Evolutionary conservation across 495 filamentous ascomycete genomes (phyloP).

Genomic region (Geopyxis carbonaria): DNA sequence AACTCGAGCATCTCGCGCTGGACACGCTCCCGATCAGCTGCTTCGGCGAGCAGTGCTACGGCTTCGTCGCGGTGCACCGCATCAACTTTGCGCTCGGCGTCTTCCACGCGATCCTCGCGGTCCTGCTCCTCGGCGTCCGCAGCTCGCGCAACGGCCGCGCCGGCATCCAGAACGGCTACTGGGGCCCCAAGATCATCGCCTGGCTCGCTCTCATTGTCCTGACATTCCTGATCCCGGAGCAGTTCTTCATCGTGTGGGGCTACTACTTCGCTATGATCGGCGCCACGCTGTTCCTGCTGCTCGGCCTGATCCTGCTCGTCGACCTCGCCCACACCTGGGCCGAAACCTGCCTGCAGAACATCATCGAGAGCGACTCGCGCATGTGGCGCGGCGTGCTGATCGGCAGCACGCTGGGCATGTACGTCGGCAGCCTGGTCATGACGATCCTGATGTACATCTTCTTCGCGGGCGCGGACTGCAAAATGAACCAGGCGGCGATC

Average conservation of each 20-base stretch:
- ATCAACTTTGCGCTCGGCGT: constrained; percentile 94
- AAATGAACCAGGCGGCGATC: constrained; percentile 78
- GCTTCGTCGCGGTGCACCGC: constrained; percentile 88
- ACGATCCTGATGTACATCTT: constrained; percentile 95
- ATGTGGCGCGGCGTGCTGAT: constrained; percentile 75
- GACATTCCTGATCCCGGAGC: constrained; percentile 88
- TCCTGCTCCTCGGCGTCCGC: constrained; percentile 70
- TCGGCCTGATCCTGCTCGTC: constrained; percentile 82
- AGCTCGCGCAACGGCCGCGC: constrained; percentile 78
- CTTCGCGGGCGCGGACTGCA: constrained; percentile 67
- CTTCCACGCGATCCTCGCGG: constrained; percentile 73
- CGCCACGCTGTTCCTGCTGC: constrained; percentile 83
- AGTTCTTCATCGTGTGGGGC: constrained; percentile 90
- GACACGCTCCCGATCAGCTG: constrained; percentile 92
- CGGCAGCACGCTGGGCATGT: constrained; percentile 88
- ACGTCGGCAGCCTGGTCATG: constrained; percentile 73
- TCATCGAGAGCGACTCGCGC: constrained; percentile 72
- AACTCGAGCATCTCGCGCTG: constrained; percentile 73
- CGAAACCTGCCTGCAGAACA: constrained; percentile 83
- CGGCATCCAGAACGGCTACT: constrained; percentile 65
- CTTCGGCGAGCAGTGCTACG: constrained; percentile 77
- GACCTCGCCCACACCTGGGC: constrained; percentile 97
- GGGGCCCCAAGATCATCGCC: constrained; percentile 52
- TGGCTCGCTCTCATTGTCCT: constrained; percentile 77
- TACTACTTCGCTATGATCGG: constrained; percentile 79